Evolutionary conservation across 2,329 filamentous ascomycete species (phyloP).

Genomic region (Talaromyces funiculosus): DNA sequence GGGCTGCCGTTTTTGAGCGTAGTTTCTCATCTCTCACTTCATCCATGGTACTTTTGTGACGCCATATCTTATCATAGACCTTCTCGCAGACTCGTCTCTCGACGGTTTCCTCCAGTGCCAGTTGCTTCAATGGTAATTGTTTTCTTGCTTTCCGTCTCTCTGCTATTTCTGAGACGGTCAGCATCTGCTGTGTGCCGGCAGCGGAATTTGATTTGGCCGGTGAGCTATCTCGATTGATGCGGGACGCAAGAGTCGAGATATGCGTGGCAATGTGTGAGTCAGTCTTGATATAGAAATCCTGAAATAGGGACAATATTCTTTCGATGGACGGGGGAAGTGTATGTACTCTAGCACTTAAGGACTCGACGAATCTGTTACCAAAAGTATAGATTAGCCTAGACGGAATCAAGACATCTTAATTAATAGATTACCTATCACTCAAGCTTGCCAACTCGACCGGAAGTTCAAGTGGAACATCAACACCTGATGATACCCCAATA

Average conservation of each 20-base stretch:
- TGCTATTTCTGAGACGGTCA: slow-evolving; percentile 78
- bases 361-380: slow-evolving; percentile 72
- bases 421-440: slow-evolving; percentile 65
- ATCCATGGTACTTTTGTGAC: slow-evolving; percentile 85
- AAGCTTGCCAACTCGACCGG: slow-evolving; percentile 90
- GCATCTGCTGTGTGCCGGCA: slow-evolving; percentile 79
- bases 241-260: slow-evolving; percentile 70
- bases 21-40: slow-evolving; percentile 93
- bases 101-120: slow-evolving; percentile 80
- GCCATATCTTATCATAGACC: slow-evolving; percentile 82
- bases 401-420: neutral
- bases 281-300: slow-evolving; percentile 84
- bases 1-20: slow-evolving; percentile 84
- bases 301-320: slow-evolving; percentile 76
- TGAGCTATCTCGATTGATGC: slow-evolving; percentile 60
- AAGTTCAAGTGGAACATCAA: slow-evolving; percentile 76
- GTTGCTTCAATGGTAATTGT: slow-evolving; percentile 69
- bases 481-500: slow-evolving; percentile 27
- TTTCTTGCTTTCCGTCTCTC: slow-evolving; percentile 73
- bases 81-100: slow-evolving; percentile 80
- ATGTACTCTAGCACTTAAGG: slow-evolving; percentile 79
- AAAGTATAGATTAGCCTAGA: neutral
- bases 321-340: slow-evolving; percentile 78
- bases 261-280: slow-evolving; percentile 81
- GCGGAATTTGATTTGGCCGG: slow-evolving; percentile 50